Conservation (phyloP, 257 asterid genomes). For the Solanum habrochaites region DNA sequence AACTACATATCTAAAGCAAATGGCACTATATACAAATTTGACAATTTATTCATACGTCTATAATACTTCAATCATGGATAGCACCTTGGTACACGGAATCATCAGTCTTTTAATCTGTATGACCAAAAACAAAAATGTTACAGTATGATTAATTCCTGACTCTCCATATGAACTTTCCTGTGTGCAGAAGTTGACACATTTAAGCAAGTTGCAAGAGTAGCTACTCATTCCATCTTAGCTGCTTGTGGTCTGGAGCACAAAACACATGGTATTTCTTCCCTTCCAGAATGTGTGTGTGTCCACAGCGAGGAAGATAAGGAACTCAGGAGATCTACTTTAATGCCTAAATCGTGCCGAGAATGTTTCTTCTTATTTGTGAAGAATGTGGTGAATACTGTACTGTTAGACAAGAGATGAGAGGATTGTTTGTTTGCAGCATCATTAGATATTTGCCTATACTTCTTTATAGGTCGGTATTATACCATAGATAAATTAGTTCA, state of each 20-base stretch:
- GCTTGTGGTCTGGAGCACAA: constrained; percentile 57
- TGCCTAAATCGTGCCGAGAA: constrained; percentile 57
- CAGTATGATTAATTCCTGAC: not conserved
- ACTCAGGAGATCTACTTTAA: constrained; percentile 31
- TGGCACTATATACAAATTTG: not conserved
- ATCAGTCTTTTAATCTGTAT: not conserved
- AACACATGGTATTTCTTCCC: constrained; percentile 14
- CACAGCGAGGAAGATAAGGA: constrained; percentile 22
- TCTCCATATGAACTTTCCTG: not conserved
- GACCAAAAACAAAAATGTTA: not conserved
- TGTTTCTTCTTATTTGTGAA: constrained; percentile 56
- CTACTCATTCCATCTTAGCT: constrained; percentile 58
- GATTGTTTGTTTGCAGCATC: not conserved
- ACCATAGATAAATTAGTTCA: not conserved
- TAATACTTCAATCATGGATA: not conserved
- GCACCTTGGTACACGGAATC: not conserved
- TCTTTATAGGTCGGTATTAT: not conserved
- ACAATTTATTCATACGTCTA: not conserved
- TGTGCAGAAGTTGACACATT: constrained; percentile 37
- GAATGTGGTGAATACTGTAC: constrained; percentile 31
- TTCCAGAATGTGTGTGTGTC: constrained; percentile 29
- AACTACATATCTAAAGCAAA: not conserved
- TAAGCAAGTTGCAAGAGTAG: constrained; percentile 55
- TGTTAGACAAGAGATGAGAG: constrained; percentile 15
- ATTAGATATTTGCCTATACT: not conserved